Percentiles rank a stretch among this genome's conserved stretches.
phyloP scores from a whole-genome alignment of 805 yeast species.

The Maudiozyma saulgeensis region DNA sequence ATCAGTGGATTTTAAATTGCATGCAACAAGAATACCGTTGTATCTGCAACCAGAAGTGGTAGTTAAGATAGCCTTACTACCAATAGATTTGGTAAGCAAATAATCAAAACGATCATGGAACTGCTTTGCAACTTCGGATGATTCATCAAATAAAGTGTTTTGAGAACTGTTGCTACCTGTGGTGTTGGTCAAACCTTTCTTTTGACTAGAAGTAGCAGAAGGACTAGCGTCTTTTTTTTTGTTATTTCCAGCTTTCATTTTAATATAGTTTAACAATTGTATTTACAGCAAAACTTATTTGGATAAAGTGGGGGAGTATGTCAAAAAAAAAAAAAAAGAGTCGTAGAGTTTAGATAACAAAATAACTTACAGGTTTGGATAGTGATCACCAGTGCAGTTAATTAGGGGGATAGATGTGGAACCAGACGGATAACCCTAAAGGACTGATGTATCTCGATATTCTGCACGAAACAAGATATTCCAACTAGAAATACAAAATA shows the following conservation, averaged over 20 bases:
- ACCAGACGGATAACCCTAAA: too few relatives aligned
- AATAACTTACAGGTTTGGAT: too few relatives aligned
- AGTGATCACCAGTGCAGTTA: too few relatives aligned
- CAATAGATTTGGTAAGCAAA: conserved; percentile 49
- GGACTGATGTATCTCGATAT: too few relatives aligned
- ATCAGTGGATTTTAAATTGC: conserved; percentile 32
- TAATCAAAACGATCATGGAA: conserved; percentile 49
- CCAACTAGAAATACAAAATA: too few relatives aligned
- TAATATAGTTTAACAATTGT: not conserved
- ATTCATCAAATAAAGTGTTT: conserved; percentile 15
- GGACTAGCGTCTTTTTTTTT: conserved; percentile 7
- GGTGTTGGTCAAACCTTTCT: conserved; percentile 3
- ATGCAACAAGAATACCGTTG: conserved; percentile 49
- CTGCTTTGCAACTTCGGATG: conserved; percentile 23
- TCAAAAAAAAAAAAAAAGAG: too few relatives aligned
- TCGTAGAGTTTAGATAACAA: too few relatives aligned
- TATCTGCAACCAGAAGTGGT: conserved; percentile 52
- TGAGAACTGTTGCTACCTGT: not conserved
- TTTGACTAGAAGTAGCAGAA: conserved; percentile 2
- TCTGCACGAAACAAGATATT: too few relatives aligned
- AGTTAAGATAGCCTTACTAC: conserved; percentile 48
- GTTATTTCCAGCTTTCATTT: conserved; percentile 3
- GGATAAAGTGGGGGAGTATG: too few relatives aligned
- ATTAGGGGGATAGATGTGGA: too few relatives aligned
- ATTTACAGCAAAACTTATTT: too few relatives aligned